Conservation (phyloP, 2,329 filamentous ascomycete genomes). For the Seiridium cupressi region DNA sequence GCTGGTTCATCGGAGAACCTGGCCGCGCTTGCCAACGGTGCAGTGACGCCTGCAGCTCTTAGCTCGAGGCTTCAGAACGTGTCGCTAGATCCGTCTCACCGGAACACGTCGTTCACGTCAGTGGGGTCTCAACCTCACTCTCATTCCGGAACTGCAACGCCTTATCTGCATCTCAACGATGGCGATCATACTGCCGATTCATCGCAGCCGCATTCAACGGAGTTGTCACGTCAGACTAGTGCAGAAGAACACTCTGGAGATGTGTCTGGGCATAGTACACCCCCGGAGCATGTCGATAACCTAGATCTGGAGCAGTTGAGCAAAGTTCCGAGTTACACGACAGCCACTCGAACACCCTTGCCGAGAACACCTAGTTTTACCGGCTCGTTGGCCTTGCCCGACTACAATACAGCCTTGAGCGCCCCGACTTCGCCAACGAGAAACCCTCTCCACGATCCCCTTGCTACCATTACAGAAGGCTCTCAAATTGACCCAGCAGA, state of each 20-base stretch:
- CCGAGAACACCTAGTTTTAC: constrained; percentile 51
- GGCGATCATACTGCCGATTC: constrained; percentile 32
- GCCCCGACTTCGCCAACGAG: constrained; percentile 48
- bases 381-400: constrained; percentile 54
- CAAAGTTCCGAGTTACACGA: constrained; percentile 76
- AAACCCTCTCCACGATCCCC: constrained; percentile 24
- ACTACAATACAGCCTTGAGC: constrained; percentile 63
- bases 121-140: constrained; percentile 31
- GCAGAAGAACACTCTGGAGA: constrained; percentile 42
- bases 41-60: constrained; percentile 50
- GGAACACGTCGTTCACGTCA: constrained; percentile 46
- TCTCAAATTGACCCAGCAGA: constrained; percentile 1
- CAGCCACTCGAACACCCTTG: constrained; percentile 63
- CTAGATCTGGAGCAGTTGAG: constrained; percentile 63
- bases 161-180: constrained; percentile 36
- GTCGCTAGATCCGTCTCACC: constrained; percentile 45
- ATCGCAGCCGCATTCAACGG: constrained; percentile 42
- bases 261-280: constrained; percentile 50
- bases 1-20: constrained; percentile 82
- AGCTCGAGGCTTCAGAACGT: constrained; percentile 71
- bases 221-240: constrained; percentile 52
- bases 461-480: constrained; percentile 25
- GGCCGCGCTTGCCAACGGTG: constrained; percentile 47
- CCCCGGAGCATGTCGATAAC: constrained; percentile 43
- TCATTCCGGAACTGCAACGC: constrained; percentile 40